Conservation (phyloP, 768 basidiomycete species). For the Mycena venus region DNA sequence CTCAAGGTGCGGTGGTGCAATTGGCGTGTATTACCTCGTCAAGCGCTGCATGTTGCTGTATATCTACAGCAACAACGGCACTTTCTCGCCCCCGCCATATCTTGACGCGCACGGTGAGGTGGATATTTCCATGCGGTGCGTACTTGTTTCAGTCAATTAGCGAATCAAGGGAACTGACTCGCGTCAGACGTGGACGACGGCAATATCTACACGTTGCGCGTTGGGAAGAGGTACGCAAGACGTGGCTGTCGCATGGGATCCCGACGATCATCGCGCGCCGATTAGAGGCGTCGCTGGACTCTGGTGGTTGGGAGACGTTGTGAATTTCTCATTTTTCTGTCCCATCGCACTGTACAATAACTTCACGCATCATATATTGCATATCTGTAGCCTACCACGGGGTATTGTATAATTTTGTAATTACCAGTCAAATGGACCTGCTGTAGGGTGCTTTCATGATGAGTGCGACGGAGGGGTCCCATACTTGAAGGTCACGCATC, state of each 20-base stretch:
- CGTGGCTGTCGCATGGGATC: slow-evolving; percentile 92
- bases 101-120: slow-evolving; percentile 95
- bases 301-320: slow-evolving; percentile 94
- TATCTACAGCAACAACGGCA: slow-evolving; percentile 90
- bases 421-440: too few species aligned
- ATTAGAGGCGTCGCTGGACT: slow-evolving; percentile 88
- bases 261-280: slow-evolving; percentile 92
- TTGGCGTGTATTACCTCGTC: slow-evolving; percentile 92
- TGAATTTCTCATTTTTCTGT: slow-evolving; percentile 45
- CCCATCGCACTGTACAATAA: slow-evolving; percentile 17
- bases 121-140: slow-evolving; percentile 91
- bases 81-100: slow-evolving; percentile 90
- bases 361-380: neutral
- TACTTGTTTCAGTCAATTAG: neutral
- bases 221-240: slow-evolving; percentile 92
- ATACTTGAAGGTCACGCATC: too few species aligned
- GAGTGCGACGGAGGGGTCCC: too few species aligned
- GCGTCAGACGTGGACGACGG: slow-evolving; percentile 82
- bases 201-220: slow-evolving; percentile 89
- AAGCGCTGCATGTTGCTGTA: slow-evolving; percentile 93
- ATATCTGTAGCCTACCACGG: slow-evolving; percentile 13
- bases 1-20: slow-evolving; percentile 87
- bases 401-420: slow-evolving; percentile 16
- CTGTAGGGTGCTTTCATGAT: too few species aligned
- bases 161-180: neutral